Percentiles rank a stretch among this genome's conserved stretches.
phyloP scores from a whole-genome alignment of 73 alveolate species.

The Urostyla sp. region DNA sequence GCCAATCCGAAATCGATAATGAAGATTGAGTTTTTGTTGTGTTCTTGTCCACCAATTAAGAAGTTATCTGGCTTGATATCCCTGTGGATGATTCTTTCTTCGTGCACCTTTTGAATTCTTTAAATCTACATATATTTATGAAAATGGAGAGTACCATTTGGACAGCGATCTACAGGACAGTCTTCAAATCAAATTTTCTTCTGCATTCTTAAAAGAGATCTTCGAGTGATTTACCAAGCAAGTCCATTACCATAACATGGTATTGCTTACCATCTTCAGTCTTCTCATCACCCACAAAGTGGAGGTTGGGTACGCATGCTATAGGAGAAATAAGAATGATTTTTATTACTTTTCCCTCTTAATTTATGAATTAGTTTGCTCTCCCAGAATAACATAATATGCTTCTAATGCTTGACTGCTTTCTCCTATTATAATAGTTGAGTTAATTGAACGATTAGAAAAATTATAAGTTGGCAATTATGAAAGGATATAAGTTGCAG shows the following conservation, averaged over 20 bases:
- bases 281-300: slow-evolving; percentile 47
- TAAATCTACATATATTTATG: slow-evolving; percentile 42
- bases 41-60: slow-evolving; percentile 41
- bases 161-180: slow-evolving; percentile 85
- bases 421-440: slow-evolving; percentile 23
- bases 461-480: not conserved
- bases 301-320: slow-evolving; percentile 60
- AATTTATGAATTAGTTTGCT: slow-evolving; percentile 42
- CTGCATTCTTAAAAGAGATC: slow-evolving; percentile 91
- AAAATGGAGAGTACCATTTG: slow-evolving; percentile 69
- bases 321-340: not conserved
- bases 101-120: slow-evolving; percentile 70
- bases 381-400: slow-evolving; percentile 52
- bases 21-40: slow-evolving; percentile 26
- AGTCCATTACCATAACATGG: slow-evolving; percentile 94
- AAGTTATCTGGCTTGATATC: slow-evolving; percentile 74
- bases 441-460: not conserved
- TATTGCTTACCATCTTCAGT: slow-evolving; percentile 74
- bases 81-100: slow-evolving; percentile 56
- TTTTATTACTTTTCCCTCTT: slow-evolving; percentile 47
- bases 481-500: not conserved
- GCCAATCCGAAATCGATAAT: slow-evolving; percentile 82
- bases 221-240: slow-evolving; percentile 96
- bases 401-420: slow-evolving; percentile 50
- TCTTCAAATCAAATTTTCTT: slow-evolving; percentile 87